Evolutionary conservation across 192 early-diverging fungal species (phyloP), one percentile per base, ranked within the genome.

Genomic region (Pilaira anomala): DNA sequence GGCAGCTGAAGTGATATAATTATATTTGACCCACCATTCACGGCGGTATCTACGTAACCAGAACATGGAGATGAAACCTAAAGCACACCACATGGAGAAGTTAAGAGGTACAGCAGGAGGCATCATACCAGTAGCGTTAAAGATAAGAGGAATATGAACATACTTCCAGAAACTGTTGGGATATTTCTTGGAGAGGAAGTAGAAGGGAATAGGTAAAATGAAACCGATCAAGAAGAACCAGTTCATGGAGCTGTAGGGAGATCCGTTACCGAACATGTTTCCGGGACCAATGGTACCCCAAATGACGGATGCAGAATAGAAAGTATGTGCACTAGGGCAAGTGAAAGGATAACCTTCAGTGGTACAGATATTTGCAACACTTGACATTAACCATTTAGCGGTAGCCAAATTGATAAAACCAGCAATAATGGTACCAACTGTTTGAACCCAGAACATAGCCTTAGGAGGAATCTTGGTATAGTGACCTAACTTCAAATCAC

Each of bases 401-500:
- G 76, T 78, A 6, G 60, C 52, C 29, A 81, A 44, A 59, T 82
- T 85, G 42, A 87, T 56, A 19, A 88, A 53, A 54, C 78, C 79
- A 18, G 77, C 76, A 53, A 90, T 63, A 14, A 88, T 3, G 11
- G 87, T 86, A 36, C 81, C 82, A 33, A 75, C 63, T 4, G 88
- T 67, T 72, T 88, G 87, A 19, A 75, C 64, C 21, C 68, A 66
- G 59, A 87, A 82, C 86, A 91, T 87, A 28, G 78, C 60, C 29
- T 72, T 65, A 21, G 87, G 88, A 18, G 84, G 73, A 36, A 90
- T 82, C 68, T 92, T 87, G 67, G 85, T 78, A 74, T 90, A 92
- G 59, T 89, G 86, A 55, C 85, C 90, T 3, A 92, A 70, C 68
- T 93, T 93, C n/a, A 93, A 71, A 69, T 92, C 90, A 25, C 55